Evolutionary conservation across 345 rosid species (phyloP), one percentile per base, ranked within the genome.

Genomic region (Eutrema japonicum): DNA sequence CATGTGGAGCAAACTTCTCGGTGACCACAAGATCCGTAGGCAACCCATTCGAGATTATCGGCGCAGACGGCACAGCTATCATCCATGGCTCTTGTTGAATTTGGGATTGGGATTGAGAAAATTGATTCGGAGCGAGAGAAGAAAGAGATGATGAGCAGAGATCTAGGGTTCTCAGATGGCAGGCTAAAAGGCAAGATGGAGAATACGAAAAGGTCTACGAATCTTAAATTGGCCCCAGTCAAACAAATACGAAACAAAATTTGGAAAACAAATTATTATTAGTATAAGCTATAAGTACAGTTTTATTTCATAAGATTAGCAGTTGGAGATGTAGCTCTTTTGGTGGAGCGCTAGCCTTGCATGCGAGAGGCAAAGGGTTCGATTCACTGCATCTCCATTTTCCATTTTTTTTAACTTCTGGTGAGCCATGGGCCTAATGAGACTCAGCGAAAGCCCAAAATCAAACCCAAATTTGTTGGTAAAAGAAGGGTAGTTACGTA

Each of bases 341-440:
- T 87, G 96, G 97, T 89, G 83, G 86, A 89, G 96, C 93, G 93
- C 90, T 82, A 85, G 93, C 93, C 85, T 91, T 86, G 97, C 93
- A 89, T 89, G 93, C 88, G 93, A 81, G 96, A 91, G 96, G 91
- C 85, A 68, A 74, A 62, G 79, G 79, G 79, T 76, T 75, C 79
- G 74, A 75, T 75, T 62, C 70, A 64, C 70, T 68, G 79, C 65
- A 53, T 68, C 74, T 75, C 74, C 79, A 75, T 0, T 1, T 1
- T 1, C 11, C 0, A 0, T 2, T 54, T 2, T 2, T 3, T 5
- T 1, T 2, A 5, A 0, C 0, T 1, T 45, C 10, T 46, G 3
- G 16, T n/a, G 4, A 4, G 57, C 3, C 0, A 10, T 8, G 2
- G 66, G 71, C 51, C 59, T 38, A 42, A 2, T 27, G 2, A 60